phyloP scores from a whole-genome alignment of 805 yeast species.

The Barnettozyma botsteinii region DNA sequence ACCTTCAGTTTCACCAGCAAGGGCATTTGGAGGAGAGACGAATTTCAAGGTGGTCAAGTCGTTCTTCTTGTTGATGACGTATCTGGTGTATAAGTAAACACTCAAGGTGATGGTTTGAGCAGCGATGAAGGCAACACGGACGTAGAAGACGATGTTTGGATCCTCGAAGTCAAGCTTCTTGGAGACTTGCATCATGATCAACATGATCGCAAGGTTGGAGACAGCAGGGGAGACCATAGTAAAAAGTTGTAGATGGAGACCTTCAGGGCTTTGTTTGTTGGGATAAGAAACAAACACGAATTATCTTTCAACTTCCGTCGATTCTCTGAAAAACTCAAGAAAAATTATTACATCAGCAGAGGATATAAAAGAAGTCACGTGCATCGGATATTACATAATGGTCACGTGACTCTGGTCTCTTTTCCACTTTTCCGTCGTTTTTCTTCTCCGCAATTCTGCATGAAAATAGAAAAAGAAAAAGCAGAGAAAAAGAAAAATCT shows the following conservation, averaged over 20 bases:
- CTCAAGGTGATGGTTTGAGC: slow-evolving; percentile 61
- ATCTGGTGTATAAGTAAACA: slow-evolving; percentile 61
- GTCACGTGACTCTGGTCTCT: no score
- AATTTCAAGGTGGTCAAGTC: slow-evolving; percentile 90
- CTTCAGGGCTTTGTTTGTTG: background rate
- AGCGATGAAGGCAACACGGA: slow-evolving; percentile 63
- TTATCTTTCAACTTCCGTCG: no score
- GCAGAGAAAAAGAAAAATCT: no score
- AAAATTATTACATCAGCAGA: no score
- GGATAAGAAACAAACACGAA: no score
- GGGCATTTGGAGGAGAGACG: slow-evolving; percentile 76
- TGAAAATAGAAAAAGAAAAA: no score
- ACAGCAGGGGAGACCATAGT: slow-evolving; percentile 62
- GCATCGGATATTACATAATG: no score
- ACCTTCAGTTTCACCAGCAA: slow-evolving; percentile 68
- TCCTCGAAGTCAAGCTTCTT: slow-evolving; percentile 85
- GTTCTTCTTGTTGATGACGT: slow-evolving; percentile 62
- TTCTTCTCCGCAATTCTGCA: no score
- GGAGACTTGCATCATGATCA: slow-evolving; percentile 93
- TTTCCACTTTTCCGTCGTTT: no score
- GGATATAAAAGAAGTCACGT: no score
- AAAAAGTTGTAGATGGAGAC: background rate
- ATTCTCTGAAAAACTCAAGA: no score
- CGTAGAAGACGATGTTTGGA: slow-evolving; percentile 65
- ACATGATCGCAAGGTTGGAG: slow-evolving; percentile 82